Evolutionary conservation across 2,329 filamentous ascomycete genomes (phyloP), one percentile per base, ranked within the genome.

Genomic region (Neurospora sp.): DNA sequence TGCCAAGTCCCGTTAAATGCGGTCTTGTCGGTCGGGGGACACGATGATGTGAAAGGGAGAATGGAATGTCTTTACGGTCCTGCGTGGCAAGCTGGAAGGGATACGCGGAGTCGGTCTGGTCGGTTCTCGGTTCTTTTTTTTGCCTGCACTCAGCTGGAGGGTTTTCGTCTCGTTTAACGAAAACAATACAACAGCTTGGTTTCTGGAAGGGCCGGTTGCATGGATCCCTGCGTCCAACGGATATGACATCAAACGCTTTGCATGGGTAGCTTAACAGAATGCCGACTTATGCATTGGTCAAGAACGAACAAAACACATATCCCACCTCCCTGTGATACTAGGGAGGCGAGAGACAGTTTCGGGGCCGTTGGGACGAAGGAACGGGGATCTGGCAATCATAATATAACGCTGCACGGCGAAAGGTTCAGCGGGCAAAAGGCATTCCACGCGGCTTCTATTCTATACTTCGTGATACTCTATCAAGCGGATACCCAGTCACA

Each of bases 1-100:
- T 82, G 90, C 92, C 81, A 94, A 90, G 81, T 91, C 88, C 86
- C 93, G 93, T 86, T 97, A 93, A 92, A 78, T 72, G 66, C 66
- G 58, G 70, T 69, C 66, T 69, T 67, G 70, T 69, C 52, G 69
- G 71, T 72, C 72, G 66, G 67, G 71, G 68, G 67, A 66, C 66
- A 69, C 67, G 71, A 69, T 68, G 69, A 72, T 71, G 72, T 67
- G 71, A 68, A 70, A 71, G 73, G 74, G 69, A 70, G 70, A 74
- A 73, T 72, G 73, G 52, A 33, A 72, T 72, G 73, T 70, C 75
- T 72, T 74, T 72, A 66, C 70, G 72, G 72, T 72, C 72, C 72
- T 73, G 68, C 67, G 68, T 70, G 72, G 69, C 73, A 62, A 72
- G 73, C 70, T 73, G 73, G 71, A 74, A 73, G 73, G 73, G 66